A percentile compares a stretch with the other conserved stretches of the same genome.
Conservation (phyloP, 225 moss, liverwort and hornwort genomes). For the Marchantia paleacea region DNA sequence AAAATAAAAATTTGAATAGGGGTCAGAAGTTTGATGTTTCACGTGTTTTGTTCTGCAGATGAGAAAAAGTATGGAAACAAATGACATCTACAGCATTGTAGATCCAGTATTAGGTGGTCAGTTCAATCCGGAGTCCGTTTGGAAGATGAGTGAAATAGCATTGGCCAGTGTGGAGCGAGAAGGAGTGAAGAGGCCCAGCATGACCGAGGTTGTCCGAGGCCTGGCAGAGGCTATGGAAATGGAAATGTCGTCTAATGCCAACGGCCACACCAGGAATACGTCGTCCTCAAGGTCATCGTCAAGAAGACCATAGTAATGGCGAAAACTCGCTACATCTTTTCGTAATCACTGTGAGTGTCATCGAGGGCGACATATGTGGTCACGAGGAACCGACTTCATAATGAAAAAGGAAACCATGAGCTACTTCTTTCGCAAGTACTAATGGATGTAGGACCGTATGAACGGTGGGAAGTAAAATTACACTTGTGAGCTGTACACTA, state of each 20-base stretch:
- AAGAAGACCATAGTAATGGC: no score
- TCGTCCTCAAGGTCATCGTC: no score
- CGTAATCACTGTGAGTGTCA: no score
- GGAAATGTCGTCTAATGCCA: neutral
- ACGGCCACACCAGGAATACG: no score
- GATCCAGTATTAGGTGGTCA: neutral
- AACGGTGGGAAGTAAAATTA: no score
- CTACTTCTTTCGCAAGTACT: no score
- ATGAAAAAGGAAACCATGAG: no score
- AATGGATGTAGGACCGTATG: no score
- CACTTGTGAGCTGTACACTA: no score
- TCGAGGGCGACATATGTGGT: no score
- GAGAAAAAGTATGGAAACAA: neutral
- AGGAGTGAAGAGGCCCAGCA: conserved; percentile 7
- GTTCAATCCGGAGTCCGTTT: conserved; percentile 18
- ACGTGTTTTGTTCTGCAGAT: neutral
- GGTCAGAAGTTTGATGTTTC: neutral
- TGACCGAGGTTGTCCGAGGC: conserved; percentile 10
- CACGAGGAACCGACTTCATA: no score
- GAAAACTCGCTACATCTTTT: no score
- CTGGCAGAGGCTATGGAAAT: neutral
- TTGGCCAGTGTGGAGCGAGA: conserved; percentile 12
- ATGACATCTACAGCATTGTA: conserved; percentile 1
- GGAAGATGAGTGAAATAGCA: conserved; percentile 30
- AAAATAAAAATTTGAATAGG: neutral